phyloP scores from a whole-genome alignment of 768 basidiomycete species.

The Mycena leptocephala region DNA sequence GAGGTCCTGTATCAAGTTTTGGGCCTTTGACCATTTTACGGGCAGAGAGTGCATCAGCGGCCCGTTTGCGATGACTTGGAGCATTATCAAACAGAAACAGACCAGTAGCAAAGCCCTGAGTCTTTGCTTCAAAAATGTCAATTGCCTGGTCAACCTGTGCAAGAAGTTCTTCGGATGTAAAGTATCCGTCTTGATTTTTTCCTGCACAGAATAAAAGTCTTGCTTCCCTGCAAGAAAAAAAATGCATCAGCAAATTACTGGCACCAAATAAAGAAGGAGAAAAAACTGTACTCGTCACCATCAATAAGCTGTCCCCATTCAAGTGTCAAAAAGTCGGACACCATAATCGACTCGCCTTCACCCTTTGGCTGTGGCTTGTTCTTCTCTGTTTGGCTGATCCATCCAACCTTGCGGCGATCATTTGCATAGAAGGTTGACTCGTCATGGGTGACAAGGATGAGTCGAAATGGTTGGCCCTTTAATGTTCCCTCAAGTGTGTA shows the following conservation, averaged over 20 bases:
- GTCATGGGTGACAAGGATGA: slow-evolving; percentile 41
- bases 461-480: slow-evolving; percentile 26
- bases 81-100: slow-evolving; percentile 38
- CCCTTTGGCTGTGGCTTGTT: slow-evolving; percentile 46
- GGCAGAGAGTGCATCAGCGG: slow-evolving; percentile 46
- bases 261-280: no score
- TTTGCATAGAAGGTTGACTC: slow-evolving; percentile 50
- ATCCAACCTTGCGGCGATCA: slow-evolving; percentile 40
- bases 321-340: slow-evolving; percentile 49
- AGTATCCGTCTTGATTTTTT: no score
- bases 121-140: slow-evolving; percentile 39
- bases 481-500: neutral
- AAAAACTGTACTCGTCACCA: slow-evolving; percentile 19
- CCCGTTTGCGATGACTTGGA: slow-evolving; percentile 44
- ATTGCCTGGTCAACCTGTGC: slow-evolving; percentile 40
- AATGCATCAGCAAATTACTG: no score
- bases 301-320: slow-evolving; percentile 40
- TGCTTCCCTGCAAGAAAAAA: no score
- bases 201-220: no score
- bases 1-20: no score
- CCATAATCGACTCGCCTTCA: slow-evolving; percentile 46
- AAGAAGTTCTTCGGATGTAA: slow-evolving; percentile 42
- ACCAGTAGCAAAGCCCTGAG: slow-evolving; percentile 34
- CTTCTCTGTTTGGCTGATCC: slow-evolving; percentile 35
- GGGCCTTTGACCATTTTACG: no score